phyloP scores from a whole-genome alignment of 345 rosid genomes.

The Punica granatum region DNA sequence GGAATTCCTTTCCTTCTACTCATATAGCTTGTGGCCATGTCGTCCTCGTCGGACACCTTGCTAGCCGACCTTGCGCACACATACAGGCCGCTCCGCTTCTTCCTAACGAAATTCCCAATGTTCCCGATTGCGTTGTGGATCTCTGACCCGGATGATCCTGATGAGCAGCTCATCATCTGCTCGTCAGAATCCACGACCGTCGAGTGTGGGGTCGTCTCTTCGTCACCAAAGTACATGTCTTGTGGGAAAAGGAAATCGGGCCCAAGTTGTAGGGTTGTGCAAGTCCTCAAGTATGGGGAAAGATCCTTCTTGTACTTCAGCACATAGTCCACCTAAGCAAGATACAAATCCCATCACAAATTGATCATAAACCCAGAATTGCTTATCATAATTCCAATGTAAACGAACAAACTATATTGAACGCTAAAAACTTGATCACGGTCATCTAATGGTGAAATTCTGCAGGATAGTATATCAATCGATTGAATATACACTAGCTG shows the following conservation, averaged over 20 bases:
- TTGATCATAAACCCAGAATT: too few species aligned
- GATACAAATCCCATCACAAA: not conserved
- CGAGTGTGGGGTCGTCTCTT: slow-evolving; percentile 47
- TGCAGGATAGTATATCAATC: too few species aligned
- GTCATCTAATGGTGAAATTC: too few species aligned
- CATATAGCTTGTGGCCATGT: slow-evolving; percentile 52
- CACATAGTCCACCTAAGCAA: slow-evolving; percentile 76
- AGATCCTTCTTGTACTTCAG: slow-evolving; percentile 70
- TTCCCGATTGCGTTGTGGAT: slow-evolving; percentile 7
- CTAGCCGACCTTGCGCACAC: slow-evolving; percentile 47
- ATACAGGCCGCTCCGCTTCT: slow-evolving; percentile 56
- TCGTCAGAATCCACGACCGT: slow-evolving; percentile 69
- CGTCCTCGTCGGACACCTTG: slow-evolving; percentile 45
- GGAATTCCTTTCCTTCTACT: slow-evolving; percentile 93
- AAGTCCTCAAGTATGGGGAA: slow-evolving; percentile 50
- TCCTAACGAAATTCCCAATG: slow-evolving; percentile 29
- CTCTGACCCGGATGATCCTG: slow-evolving; percentile 53
- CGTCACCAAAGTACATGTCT: slow-evolving; percentile 64
- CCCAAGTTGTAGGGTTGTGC: slow-evolving; percentile 65
- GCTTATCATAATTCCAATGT: too few species aligned
- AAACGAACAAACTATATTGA: too few species aligned
- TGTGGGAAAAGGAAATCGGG: slow-evolving; percentile 87
- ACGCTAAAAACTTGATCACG: too few species aligned
- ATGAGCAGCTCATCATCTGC: slow-evolving; percentile 62
- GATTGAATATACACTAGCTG: too few species aligned